Percentiles rank a stretch among this genome's conserved stretches.
Evolutionary conservation across 1,139 yeast genomes (phyloP).

Genomic region (Geotrichum phurueaensis): DNA sequence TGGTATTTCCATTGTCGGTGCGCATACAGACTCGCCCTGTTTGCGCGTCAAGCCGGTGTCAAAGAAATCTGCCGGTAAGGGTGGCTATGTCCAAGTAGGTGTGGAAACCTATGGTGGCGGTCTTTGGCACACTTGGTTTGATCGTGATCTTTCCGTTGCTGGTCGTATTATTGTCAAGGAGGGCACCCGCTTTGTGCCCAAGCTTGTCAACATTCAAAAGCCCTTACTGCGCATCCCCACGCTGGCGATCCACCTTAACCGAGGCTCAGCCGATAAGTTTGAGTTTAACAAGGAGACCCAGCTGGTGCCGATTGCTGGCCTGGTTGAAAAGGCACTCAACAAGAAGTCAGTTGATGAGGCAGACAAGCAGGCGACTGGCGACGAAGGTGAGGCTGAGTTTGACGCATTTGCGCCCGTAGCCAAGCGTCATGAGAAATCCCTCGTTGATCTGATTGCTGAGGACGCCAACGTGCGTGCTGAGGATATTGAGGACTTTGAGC

Average conservation of each 20-base stretch:
- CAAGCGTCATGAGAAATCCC: constrained; percentile 68
- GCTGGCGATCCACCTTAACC: constrained; percentile 83
- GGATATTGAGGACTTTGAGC: constrained; percentile 83
- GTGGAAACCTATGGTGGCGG: constrained; percentile 96
- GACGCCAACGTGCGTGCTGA: constrained; percentile 48
- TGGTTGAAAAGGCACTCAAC: constrained; percentile 40
- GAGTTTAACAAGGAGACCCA: constrained; percentile 89
- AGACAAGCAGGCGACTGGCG: constrained; percentile 38
- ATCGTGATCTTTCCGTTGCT: constrained; percentile 84
- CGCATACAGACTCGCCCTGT: constrained; percentile 95
- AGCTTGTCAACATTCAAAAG: constrained; percentile 68
- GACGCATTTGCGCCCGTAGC: constrained; percentile 60
- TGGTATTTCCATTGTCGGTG: constrained; percentile 84
- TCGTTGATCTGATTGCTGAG: constrained; percentile 61
- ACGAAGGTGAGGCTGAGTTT: constrained; percentile 50
- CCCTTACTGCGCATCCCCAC: constrained; percentile 91
- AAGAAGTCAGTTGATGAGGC: constrained; percentile 23
- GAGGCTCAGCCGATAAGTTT: constrained; percentile 70
- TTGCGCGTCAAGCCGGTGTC: constrained; percentile 86
- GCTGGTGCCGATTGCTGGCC: constrained; percentile 80
- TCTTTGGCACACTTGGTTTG: constrained; percentile 77
- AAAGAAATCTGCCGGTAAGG: constrained; percentile 40
- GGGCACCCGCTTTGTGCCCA: constrained; percentile 47
- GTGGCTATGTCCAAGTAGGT: constrained; percentile 84
- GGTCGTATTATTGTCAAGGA: constrained; percentile 77